Evolutionary conservation across 495 filamentous ascomycete species (phyloP).

Genomic region (Aspergillus egyptiacus): DNA sequence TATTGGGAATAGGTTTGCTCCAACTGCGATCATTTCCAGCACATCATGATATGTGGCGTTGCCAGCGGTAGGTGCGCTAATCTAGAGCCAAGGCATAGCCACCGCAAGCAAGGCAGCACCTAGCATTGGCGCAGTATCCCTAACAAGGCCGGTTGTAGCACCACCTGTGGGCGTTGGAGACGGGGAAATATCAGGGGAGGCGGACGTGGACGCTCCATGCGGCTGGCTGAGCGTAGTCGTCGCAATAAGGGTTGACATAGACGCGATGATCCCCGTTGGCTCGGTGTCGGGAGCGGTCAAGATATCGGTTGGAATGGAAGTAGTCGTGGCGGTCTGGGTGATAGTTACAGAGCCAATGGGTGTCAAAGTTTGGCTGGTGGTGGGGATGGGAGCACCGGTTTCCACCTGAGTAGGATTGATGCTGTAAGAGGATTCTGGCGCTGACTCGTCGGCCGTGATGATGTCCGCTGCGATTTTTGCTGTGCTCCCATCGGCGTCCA

Average conservation of each 20-base stretch:
- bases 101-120: neutral
- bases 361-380: neutral
- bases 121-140: conserved; percentile 2
- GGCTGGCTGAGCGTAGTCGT: neutral
- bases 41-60: too few relatives aligned
- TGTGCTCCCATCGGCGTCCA: conserved; percentile 1
- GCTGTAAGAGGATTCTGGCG: conserved; percentile 9
- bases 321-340: neutral
- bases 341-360: neutral
- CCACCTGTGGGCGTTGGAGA: conserved; percentile 5
- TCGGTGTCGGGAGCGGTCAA: conserved; percentile 2
- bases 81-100: conserved; percentile 1
- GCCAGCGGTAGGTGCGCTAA: neutral
- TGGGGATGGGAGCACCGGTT: conserved; percentile 6
- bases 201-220: neutral
- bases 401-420: conserved; percentile 18
- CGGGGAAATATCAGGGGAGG: conserved; percentile 1
- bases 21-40: neutral
- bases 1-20: neutral
- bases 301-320: conserved; percentile 1
- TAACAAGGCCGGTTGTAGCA: neutral
- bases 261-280: neutral
- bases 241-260: neutral
- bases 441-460: conserved; percentile 24
- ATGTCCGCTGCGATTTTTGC: conserved; percentile 17